phyloP scores from a whole-genome alignment of 1,284 basidiomycete genomes.

The Gymnopus androsaceus region DNA sequence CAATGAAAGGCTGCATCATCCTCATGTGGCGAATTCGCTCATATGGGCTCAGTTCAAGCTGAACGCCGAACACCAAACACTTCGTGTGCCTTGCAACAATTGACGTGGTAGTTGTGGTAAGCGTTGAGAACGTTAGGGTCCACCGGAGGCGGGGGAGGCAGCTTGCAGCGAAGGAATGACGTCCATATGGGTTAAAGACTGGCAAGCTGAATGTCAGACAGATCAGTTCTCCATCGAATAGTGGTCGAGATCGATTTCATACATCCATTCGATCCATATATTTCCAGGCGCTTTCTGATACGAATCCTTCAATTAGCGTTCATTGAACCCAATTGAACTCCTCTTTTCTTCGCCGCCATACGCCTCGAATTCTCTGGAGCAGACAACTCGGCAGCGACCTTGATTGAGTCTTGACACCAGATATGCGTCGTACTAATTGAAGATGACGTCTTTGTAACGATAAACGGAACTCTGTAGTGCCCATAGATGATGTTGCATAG shows the following conservation, averaged over 20 bases:
- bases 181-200: background rate
- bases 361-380: background rate
- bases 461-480: background rate
- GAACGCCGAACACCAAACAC: background rate
- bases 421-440: background rate
- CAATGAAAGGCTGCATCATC: background rate
- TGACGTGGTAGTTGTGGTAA: background rate
- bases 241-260: background rate
- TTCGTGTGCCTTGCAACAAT: background rate
- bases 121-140: background rate
- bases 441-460: background rate
- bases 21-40: background rate
- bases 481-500: background rate
- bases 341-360: background rate
- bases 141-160: background rate
- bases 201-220: background rate
- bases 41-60: background rate
- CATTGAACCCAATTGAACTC: too few species aligned
- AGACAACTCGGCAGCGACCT: background rate
- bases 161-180: background rate
- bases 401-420: too few species aligned
- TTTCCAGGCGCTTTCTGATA: background rate
- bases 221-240: background rate
- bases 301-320: background rate
- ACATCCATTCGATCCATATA: background rate